A percentile compares a stretch with the other conserved stretches of the same genome.
Conservation (phyloP, 1,284 basidiomycete species). For the Vanrija pseudolonga region DNA sequence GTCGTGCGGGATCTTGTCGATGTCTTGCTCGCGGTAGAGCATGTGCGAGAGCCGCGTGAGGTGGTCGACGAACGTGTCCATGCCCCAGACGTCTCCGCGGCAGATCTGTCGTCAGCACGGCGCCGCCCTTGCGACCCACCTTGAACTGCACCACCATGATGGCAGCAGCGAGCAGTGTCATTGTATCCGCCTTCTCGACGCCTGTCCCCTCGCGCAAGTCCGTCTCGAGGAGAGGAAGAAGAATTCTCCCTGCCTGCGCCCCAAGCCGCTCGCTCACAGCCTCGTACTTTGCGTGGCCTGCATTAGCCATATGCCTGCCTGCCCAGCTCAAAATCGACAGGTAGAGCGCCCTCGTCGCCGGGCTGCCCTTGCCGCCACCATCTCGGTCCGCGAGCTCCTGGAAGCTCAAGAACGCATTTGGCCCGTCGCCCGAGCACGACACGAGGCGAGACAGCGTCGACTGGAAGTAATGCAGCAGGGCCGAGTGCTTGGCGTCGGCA, state of each 20-base stretch:
- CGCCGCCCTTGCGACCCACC: conserved; percentile 18
- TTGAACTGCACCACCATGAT: conserved; percentile 40
- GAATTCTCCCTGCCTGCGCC: conserved; percentile 21
- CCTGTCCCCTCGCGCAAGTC: not conserved
- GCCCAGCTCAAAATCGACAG: conserved; percentile 36
- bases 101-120: conserved; percentile 26
- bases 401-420: conserved; percentile 27
- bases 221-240: conserved; percentile 1
- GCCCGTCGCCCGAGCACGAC: conserved; percentile 21
- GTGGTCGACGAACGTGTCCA: conserved; percentile 21
- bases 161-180: conserved; percentile 32
- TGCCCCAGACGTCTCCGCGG: conserved; percentile 39
- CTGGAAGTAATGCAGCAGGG: conserved; percentile 24
- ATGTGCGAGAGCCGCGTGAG: conserved; percentile 13
- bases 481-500: conserved; percentile 2
- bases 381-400: conserved; percentile 16
- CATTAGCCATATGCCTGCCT: conserved; percentile 34
- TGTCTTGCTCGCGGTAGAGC: conserved; percentile 17
- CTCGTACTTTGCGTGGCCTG: conserved; percentile 31
- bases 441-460: conserved; percentile 24
- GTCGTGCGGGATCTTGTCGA: conserved; percentile 9
- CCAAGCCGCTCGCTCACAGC: conserved; percentile 32
- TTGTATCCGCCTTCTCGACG: conserved; percentile 17
- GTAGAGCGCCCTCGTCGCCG: conserved; percentile 21
- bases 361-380: conserved; percentile 7